phyloP scores from a whole-genome alignment of 805 yeast genomes.

The Tanozyma kutaoensis region DNA sequence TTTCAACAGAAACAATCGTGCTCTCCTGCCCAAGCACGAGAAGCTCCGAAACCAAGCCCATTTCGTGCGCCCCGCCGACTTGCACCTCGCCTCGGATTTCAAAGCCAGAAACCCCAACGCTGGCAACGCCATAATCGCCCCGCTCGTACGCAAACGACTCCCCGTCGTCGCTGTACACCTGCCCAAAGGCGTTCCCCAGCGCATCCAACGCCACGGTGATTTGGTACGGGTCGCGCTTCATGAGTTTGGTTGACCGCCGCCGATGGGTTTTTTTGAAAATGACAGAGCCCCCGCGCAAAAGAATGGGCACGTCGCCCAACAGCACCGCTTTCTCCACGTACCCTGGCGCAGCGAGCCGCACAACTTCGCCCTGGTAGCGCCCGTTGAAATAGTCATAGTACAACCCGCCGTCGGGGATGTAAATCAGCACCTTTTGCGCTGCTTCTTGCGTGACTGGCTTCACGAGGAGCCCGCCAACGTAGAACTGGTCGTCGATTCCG shows the following conservation, averaged over 20 bases:
- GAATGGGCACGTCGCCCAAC: conserved; percentile 55
- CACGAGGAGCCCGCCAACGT: conserved; percentile 65
- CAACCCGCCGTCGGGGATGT: conserved; percentile 34
- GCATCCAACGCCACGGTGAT: conserved; percentile 45
- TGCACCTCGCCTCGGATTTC: too few species aligned
- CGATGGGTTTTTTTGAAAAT: conserved; percentile 55
- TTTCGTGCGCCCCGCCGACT: too few species aligned
- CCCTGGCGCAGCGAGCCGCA: conserved; percentile 11
- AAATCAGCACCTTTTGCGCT: conserved; percentile 23
- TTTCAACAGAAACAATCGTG: too few species aligned
- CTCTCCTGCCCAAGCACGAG: too few species aligned
- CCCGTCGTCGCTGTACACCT: conserved; percentile 76
- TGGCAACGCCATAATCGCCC: too few species aligned
- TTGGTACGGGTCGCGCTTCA: conserved; percentile 73
- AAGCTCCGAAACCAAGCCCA: too few species aligned
- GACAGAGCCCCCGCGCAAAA: conserved; percentile 69
- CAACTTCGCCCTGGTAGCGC: neutral
- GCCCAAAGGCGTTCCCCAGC: conserved; percentile 39
- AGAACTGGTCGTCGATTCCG: conserved; percentile 72
- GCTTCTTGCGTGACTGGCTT: conserved; percentile 65
- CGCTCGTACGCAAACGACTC: conserved; percentile 44
- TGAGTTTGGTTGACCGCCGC: conserved; percentile 67
- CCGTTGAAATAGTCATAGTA: conserved; percentile 45
- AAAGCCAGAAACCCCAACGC: too few species aligned
- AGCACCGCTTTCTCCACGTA: conserved; percentile 25